Evolutionary conservation across 1,139 yeast species (phyloP).

Genomic region (Pichia norvegensis): DNA sequence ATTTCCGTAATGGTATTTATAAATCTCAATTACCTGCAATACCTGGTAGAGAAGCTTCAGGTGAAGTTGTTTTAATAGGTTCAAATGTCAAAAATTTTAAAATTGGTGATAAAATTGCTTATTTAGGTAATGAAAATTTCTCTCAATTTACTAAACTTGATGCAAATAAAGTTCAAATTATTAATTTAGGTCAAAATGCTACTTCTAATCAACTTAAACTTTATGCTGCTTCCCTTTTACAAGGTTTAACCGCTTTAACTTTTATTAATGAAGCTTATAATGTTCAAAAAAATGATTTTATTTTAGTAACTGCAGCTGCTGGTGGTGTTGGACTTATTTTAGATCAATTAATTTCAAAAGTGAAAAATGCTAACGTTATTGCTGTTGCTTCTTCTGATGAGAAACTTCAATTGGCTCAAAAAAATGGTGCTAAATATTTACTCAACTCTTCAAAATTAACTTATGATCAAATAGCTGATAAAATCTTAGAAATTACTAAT

Average conservation of each 20-base stretch:
- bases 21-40: constrained; percentile 50
- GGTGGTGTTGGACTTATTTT: constrained; percentile 82
- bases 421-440: constrained; percentile 67
- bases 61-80: constrained; percentile 66
- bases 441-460: constrained; percentile 44
- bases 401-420: constrained; percentile 51
- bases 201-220: constrained; percentile 41
- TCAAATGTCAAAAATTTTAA: constrained; percentile 43
- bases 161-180: constrained; percentile 29
- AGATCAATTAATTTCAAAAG: constrained; percentile 48
- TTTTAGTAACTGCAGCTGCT: constrained; percentile 85
- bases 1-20: constrained; percentile 73
- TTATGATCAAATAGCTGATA: constrained; percentile 45
- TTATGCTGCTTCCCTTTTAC: constrained; percentile 57
- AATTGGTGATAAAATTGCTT: constrained; percentile 71
- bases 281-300: constrained; percentile 59
- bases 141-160: constrained; percentile 61
- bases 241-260: constrained; percentile 74
- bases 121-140: constrained; percentile 44
- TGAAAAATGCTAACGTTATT: constrained; percentile 71
- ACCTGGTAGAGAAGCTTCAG: constrained; percentile 82
- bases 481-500: constrained; percentile 58
- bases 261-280: constrained; percentile 58
- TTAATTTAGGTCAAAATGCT: constrained; percentile 43
- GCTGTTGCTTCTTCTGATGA: constrained; percentile 76